Conservation (phyloP, 495 filamentous ascomycete genomes). For the Penicillium atrosanguineum region DNA sequence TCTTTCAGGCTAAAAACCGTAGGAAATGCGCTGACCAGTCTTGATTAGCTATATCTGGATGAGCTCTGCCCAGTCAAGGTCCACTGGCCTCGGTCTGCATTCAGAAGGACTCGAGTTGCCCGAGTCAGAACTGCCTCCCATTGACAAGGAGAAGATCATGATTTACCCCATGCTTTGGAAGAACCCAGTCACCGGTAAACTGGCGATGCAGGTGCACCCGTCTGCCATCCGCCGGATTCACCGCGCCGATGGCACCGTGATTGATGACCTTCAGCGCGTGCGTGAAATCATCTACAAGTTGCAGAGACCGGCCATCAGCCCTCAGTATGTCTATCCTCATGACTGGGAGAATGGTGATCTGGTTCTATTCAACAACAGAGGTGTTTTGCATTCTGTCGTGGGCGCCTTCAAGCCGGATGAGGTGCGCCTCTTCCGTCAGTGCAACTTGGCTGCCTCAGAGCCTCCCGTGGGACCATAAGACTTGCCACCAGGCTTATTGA, state of each 20-base stretch:
- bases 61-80: conserved; percentile 58
- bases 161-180: conserved; percentile 70
- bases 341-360: conserved; percentile 74
- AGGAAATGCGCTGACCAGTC: neutral
- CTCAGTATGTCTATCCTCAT: conserved; percentile 65
- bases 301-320: conserved; percentile 69
- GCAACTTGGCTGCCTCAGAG: conserved; percentile 61
- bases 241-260: conserved; percentile 56
- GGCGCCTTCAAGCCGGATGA: conserved; percentile 70
- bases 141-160: conserved; percentile 64
- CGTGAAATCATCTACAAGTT: conserved; percentile 63
- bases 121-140: conserved; percentile 54
- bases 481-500: neutral
- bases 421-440: conserved; percentile 70
- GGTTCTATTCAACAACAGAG: conserved; percentile 72
- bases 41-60: conserved; percentile 65
- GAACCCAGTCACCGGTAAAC: conserved; percentile 63
- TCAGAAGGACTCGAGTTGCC: conserved; percentile 60
- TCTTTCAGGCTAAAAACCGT: neutral
- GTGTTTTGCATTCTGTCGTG: conserved; percentile 68
- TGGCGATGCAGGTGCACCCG: conserved; percentile 70
- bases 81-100: conserved; percentile 64
- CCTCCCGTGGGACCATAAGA: conserved; percentile 21
- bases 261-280: conserved; percentile 64
- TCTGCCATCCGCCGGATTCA: conserved; percentile 65